Evolutionary conservation across 2,329 filamentous ascomycete genomes (phyloP), one percentile per base, ranked within the genome.

Genomic region (Anthostomella pinea): DNA sequence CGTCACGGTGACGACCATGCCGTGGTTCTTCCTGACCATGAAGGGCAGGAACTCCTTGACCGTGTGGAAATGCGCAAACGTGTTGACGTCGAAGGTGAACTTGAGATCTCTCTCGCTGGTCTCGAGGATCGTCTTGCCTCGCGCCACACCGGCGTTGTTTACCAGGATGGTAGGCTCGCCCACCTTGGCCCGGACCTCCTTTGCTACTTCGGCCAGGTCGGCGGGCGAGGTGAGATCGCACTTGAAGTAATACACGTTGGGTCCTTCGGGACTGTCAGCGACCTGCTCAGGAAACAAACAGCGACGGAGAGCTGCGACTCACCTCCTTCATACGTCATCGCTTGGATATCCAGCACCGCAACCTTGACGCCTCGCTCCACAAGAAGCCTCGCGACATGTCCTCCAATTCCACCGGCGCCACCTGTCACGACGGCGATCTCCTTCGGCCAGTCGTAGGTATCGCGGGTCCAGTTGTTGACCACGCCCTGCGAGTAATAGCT

Each of bases 341-440:
- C 69, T 50, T 83, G 78, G 21, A 87, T 71, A 62, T 91, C 86
- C 22, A 90, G 58, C 2, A 89, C 80, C 0, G 81, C 81, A 21
- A 89, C 81, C 46, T 77, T 84, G 48, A 85, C 69, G 1, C 75
- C 77, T 42, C 65, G 67, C 56, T 81, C 75, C 1, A 78, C 80
- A n/a, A 93, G 67, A 35, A 82, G 59, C 46, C 72, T 69, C 10
- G 84, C 83, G 3, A 87, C 71, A 23, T 73, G 65, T 14, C 73
- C 77, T 10, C 86, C 86, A 52, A 91, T 88, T 0, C 86, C 86
- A 38, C 78, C 77, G 26, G 81, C 79, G 6, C 86, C 86, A 6
- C 87, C 85, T 0, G 86, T 90, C 14, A 90, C 72, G 27, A 89
- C 67, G 3, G 86, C 80, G 33, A 89, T 71, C 64, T 89, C 85